These are phyloP conservation scores for Ustilago bromivora DNA, from an alignment of 1,284 basidiomycete genomes.

Conservation along the genomic window DNA sequence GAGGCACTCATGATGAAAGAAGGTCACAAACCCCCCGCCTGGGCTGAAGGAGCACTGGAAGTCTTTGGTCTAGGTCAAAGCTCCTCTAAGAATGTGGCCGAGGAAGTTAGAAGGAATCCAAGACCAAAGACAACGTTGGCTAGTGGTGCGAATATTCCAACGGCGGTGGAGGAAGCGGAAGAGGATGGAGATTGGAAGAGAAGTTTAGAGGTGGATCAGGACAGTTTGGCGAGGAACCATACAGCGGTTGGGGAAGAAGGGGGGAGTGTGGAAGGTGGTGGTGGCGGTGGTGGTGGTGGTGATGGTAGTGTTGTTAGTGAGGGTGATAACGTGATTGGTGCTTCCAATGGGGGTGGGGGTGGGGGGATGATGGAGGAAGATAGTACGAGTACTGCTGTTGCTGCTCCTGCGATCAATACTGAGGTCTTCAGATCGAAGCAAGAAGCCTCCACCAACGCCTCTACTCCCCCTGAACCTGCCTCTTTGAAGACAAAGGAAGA, in stretches of 20 bases:
- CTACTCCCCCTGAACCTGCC: neutral
- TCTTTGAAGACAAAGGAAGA: slow-evolving; percentile 9
- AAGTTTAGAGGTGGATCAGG: slow-evolving; percentile 34
- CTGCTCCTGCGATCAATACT: slow-evolving; percentile 27
- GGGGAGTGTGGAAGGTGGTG: neutral
- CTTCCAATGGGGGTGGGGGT: neutral
- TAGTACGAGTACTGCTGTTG: neutral
- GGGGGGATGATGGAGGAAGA: slow-evolving; percentile 8
- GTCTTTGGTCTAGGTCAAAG: slow-evolving; percentile 63
- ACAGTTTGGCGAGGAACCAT: slow-evolving; percentile 31
- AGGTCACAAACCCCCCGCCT: slow-evolving; percentile 58
- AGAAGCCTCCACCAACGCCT: neutral
- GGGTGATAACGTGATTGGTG: neutral
- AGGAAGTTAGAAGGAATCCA: slow-evolving; percentile 56
- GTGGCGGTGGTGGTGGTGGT: neutral
- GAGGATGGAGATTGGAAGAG: slow-evolving; percentile 39
- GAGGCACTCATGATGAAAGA: slow-evolving; percentile 64
- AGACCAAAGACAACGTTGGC: slow-evolving; percentile 41
- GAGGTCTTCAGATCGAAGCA: slow-evolving; percentile 14
- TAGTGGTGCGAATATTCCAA: slow-evolving; percentile 49
- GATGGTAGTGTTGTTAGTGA: slow-evolving; percentile 27
- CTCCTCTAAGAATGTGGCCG: slow-evolving; percentile 58
- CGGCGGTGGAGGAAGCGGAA: slow-evolving; percentile 53
- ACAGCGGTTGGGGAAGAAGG: slow-evolving; percentile 34
- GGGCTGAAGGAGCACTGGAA: slow-evolving; percentile 66